Evolutionary conservation across 1,284 basidiomycete species (phyloP).

Genomic region (Rhodotorula sp.): DNA sequence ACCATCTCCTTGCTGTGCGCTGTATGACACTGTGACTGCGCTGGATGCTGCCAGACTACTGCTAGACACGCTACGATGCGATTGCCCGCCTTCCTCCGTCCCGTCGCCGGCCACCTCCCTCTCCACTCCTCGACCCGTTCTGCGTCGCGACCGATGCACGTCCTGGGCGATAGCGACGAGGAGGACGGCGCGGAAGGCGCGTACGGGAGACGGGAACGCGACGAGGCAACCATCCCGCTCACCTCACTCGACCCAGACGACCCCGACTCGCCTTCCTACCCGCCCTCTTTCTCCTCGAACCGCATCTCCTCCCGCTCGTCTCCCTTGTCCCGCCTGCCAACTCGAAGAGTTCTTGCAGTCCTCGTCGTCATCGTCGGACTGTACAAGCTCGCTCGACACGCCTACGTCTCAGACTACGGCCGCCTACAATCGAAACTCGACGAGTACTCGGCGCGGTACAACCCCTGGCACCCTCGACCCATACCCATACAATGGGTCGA

Average conservation of each 20-base stretch:
- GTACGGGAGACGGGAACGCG: not conserved
- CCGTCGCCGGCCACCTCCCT: not conserved
- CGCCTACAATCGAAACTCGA: not conserved
- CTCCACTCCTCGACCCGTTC: not conserved
- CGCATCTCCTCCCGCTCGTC: not conserved
- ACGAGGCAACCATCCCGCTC: slow-evolving; percentile 24
- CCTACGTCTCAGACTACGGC: not conserved
- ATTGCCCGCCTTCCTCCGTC: not conserved
- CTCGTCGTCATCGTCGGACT: slow-evolving; percentile 28
- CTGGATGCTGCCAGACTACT: too few relatives aligned
- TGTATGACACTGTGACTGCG: not conserved
- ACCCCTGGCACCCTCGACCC: slow-evolving; percentile 12
- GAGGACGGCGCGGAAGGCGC: not conserved
- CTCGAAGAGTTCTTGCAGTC: slow-evolving; percentile 18
- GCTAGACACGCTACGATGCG: not conserved
- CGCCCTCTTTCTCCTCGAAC: not conserved
- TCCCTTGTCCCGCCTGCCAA: slow-evolving; percentile 7
- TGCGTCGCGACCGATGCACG: not conserved
- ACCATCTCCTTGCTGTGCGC: not conserved
- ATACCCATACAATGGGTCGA: not conserved
- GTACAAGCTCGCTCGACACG: slow-evolving; percentile 20
- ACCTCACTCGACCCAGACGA: slow-evolving; percentile 14
- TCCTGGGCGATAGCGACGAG: slow-evolving; percentile 7
- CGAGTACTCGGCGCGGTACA: slow-evolving; percentile 14
- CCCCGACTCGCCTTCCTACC: not conserved